Conservation (phyloP, 176 grass and related monocot species). For the Carex parvula region DNA sequence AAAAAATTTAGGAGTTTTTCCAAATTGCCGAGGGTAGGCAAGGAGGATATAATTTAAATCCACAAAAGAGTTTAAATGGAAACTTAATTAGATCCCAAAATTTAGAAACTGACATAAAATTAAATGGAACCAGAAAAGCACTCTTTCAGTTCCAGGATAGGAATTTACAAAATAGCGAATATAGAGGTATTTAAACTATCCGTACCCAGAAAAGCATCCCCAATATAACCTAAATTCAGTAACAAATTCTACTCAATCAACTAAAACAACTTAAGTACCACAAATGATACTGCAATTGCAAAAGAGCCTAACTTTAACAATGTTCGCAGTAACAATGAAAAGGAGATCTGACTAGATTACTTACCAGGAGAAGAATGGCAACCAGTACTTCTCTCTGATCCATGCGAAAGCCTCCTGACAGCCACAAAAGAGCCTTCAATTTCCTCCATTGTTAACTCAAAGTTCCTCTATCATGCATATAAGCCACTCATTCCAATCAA, state of each 20-base stretch:
- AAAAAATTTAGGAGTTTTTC: background rate
- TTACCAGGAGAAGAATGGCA: constrained; percentile 50
- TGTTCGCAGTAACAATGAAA: background rate
- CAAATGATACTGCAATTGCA: background rate
- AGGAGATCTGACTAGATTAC: constrained; percentile 15
- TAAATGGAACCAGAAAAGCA: constrained; percentile 18
- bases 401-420: constrained; percentile 53
- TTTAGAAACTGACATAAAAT: background rate
- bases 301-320: background rate
- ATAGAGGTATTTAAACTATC: background rate
- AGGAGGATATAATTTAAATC: background rate
- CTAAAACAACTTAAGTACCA: constrained; percentile 5
- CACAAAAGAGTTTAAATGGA: background rate
- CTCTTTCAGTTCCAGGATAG: background rate
- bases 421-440: constrained; percentile 59
- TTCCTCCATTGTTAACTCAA: constrained; percentile 37
- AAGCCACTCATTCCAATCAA: constrained; percentile 18
- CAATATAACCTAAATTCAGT: constrained; percentile 11
- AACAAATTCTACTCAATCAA: background rate
- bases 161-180: background rate
- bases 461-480: constrained; percentile 3
- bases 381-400: constrained; percentile 30
- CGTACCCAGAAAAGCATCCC: background rate
- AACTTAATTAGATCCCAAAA: constrained; percentile 1
- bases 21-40: background rate